Evolutionary conservation across 305 asterid genomes (phyloP).

Genomic region (Vinca major): DNA sequence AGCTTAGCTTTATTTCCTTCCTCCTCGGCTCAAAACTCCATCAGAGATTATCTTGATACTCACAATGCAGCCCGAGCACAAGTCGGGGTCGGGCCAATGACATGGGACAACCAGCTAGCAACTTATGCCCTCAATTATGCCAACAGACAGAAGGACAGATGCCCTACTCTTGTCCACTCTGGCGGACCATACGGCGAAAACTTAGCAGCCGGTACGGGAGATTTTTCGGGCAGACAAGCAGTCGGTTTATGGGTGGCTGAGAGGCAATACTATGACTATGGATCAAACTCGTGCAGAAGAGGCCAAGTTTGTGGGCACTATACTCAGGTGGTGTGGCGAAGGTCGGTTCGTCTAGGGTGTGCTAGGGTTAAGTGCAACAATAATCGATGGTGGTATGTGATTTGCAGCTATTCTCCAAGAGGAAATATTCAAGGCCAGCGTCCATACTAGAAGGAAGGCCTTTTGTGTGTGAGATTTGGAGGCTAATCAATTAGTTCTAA

Average conservation of each 20-base stretch:
- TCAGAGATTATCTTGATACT: too few species aligned
- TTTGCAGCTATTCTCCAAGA: slow-evolving; percentile 2
- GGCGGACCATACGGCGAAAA: slow-evolving; percentile 8
- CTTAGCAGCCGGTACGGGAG: background rate
- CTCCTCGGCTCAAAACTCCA: too few species aligned
- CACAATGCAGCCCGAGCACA: slow-evolving; percentile 33
- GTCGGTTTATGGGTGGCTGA: slow-evolving; percentile 2
- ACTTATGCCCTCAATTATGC: too few species aligned
- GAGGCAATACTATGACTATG: background rate
- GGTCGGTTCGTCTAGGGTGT: slow-evolving; percentile 7
- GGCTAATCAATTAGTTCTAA: too few species aligned
- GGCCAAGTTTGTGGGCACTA: slow-evolving; percentile 14
- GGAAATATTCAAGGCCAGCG: background rate
- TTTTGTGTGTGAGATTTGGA: too few species aligned
- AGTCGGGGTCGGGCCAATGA: too few species aligned
- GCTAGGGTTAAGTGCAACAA: slow-evolving; percentile 10
- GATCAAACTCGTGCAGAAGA: background rate
- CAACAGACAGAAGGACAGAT: too few species aligned
- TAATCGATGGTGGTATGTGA: too few species aligned
- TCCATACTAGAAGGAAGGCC: background rate
- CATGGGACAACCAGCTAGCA: too few species aligned
- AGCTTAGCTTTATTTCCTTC: too few species aligned
- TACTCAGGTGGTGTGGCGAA: slow-evolving; percentile 18
- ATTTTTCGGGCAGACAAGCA: background rate
- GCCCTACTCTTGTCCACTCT: background rate